Conservation (phyloP, 306 rosid genomes). For the Lablab purpureus region DNA sequence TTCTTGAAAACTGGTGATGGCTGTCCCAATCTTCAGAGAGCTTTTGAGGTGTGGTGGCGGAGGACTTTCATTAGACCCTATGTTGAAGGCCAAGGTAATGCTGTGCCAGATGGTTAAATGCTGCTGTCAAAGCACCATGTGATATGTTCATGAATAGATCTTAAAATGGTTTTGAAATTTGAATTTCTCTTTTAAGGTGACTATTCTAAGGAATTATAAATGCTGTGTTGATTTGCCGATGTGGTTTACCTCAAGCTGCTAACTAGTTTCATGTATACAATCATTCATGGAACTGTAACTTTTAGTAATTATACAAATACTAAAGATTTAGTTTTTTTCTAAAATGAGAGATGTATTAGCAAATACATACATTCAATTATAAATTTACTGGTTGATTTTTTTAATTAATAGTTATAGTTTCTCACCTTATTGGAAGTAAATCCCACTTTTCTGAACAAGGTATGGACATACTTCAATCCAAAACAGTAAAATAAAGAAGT, state of each 20-base stretch:
- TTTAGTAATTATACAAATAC: slow-evolving; percentile 3
- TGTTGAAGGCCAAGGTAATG: slow-evolving; percentile 62
- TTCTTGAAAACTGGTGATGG: slow-evolving; percentile 86
- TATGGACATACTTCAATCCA: not conserved
- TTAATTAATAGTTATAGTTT: not conserved
- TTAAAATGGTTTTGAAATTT: slow-evolving; percentile 12
- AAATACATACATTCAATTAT: not conserved
- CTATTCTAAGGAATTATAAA: slow-evolving; percentile 28
- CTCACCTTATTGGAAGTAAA: not conserved
- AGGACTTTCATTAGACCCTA: slow-evolving; percentile 84
- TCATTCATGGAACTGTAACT: slow-evolving; percentile 37
- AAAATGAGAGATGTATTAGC: not conserved
- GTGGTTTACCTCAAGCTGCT: slow-evolving; percentile 35
- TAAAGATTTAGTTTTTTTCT: not conserved
- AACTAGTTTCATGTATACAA: slow-evolving; percentile 38
- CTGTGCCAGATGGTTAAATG: slow-evolving; percentile 57
- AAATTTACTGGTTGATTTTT: not conserved
- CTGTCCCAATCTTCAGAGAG: slow-evolving; percentile 92
- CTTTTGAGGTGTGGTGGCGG: slow-evolving; percentile 98
- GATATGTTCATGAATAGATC: slow-evolving; percentile 24
- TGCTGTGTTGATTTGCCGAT: slow-evolving; percentile 32
- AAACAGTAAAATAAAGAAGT: not conserved
- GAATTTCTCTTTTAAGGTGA: slow-evolving; percentile 20
- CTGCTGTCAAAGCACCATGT: slow-evolving; percentile 47
- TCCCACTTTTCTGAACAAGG: not conserved